Evolutionary conservation across 192 early-diverging fungal species (phyloP).

Genomic region (Piromyces finnis): DNA sequence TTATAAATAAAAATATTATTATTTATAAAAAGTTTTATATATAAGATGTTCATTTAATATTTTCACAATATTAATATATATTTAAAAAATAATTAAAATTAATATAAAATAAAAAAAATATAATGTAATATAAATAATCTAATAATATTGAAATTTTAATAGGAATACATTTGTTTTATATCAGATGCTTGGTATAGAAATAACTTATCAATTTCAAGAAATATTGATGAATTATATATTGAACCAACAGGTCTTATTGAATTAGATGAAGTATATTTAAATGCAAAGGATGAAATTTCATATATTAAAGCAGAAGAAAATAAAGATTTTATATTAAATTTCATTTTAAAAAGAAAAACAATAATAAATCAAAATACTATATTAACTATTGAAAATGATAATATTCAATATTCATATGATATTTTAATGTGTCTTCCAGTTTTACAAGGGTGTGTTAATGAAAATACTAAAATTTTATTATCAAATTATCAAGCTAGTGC

Average conservation of each 20-base stretch:
- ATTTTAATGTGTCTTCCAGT: slow-evolving; percentile 46
- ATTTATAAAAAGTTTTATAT: no score
- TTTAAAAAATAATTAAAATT: no score
- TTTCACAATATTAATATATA: no score
- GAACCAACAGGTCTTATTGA: slow-evolving; percentile 22
- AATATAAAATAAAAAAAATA: no score
- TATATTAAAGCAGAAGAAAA: slow-evolving; percentile 22
- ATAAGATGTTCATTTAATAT: no score
- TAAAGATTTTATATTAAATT: slow-evolving; percentile 3
- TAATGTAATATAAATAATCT: no score
- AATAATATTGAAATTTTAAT: neutral
- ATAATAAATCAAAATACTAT: neutral
- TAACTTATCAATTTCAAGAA: neutral
- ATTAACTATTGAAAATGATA: neutral
- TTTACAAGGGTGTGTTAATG: slow-evolving; percentile 37
- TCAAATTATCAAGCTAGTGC: slow-evolving; percentile 12
- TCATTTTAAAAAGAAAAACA: neutral
- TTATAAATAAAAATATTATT: no score
- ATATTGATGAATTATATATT: slow-evolving; percentile 6
- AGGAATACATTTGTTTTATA: neutral
- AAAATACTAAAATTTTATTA: slow-evolving; percentile 30
- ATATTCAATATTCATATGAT: slow-evolving; percentile 8
- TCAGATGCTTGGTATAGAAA: neutral
- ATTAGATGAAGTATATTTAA: slow-evolving; percentile 41
- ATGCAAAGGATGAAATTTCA: slow-evolving; percentile 25